phyloP scores from a whole-genome alignment of 345 rosid genomes.

The Citrus unshiu region DNA sequence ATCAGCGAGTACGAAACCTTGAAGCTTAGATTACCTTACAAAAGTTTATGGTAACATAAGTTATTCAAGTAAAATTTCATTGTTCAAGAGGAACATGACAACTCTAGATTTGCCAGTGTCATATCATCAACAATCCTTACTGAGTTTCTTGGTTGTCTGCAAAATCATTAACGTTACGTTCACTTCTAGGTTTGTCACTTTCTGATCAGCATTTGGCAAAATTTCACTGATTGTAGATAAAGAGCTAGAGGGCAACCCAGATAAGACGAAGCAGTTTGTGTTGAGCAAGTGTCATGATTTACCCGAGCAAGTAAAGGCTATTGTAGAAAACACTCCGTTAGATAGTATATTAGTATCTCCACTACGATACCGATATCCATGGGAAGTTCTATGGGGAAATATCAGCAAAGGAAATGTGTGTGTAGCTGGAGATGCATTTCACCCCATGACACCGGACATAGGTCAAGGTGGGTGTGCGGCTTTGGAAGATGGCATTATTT shows the following conservation, averaged over 20 bases:
- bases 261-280: too few species aligned
- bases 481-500: conserved; percentile 31
- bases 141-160: too few species aligned
- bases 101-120: too few species aligned
- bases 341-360: conserved; percentile 29
- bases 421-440: conserved; percentile 71
- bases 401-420: conserved; percentile 57
- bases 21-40: too few species aligned
- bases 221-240: conserved; percentile 8
- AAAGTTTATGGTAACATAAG: too few species aligned
- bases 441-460: conserved; percentile 70
- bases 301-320: too few species aligned
- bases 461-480: conserved; percentile 35
- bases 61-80: too few species aligned
- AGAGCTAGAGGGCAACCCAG: conserved; percentile 27
- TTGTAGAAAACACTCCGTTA: conserved; percentile 36
- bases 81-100: too few species aligned
- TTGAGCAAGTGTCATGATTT: too few species aligned
- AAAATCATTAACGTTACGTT: too few species aligned
- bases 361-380: conserved; percentile 43
- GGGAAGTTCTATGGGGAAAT: conserved; percentile 57
- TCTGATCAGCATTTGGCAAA: neutral
- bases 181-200: neutral
- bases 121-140: too few species aligned
- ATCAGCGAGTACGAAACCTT: too few species aligned